Evolutionary conservation across 2,329 filamentous ascomycete species (phyloP), one percentile per base, ranked within the genome.

Genomic region (Colletotrichum lindemuthianum): DNA sequence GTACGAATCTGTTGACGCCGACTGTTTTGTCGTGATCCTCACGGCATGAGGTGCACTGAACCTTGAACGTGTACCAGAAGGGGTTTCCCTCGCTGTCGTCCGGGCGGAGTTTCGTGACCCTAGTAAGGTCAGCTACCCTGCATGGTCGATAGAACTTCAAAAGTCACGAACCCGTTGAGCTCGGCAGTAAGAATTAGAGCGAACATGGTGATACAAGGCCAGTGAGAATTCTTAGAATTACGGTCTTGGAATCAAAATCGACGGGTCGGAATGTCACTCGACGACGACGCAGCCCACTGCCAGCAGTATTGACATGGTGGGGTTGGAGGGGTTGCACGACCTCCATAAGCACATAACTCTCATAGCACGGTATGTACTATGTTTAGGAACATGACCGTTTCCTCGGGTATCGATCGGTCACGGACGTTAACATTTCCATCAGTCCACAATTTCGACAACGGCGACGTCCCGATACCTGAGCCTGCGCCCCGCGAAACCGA

Each of bases 21-120:
- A 99, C 88, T 80, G 87, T 89, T 72, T 97, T 99, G 10, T 91
- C 86, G 76, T 99, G 94, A 2, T 86, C 89, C 78, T 99, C 96
- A 66, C 93, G 89, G 78, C 96, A 99, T 59, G 94, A 97, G n/a
- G 93, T 97, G 80, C 96, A 99, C 82, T 97, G 92, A 40, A 99
- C 95, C 75, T 92, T 96, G 87, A 99, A 98, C 54, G 92, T 97
- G 81, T 97, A 99, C 86, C 91, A 97, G 82, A 97, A 99, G 4
- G 93, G 92, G 64, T 86, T 87, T 15, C 92, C 92, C 71, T 89
- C 82, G 7, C 89, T 93, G 77, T 99, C 96, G 70, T 89, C 84
- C 8, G 96, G 96, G 60, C 90, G 90, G 70, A 99, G 88, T 73
- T 96, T 91, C 65, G 93, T 97, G 65, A 99, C 93, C 49, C 96